phyloP scores from a whole-genome alignment of 2,329 filamentous ascomycete genomes.

The Alternaria alternata region DNA sequence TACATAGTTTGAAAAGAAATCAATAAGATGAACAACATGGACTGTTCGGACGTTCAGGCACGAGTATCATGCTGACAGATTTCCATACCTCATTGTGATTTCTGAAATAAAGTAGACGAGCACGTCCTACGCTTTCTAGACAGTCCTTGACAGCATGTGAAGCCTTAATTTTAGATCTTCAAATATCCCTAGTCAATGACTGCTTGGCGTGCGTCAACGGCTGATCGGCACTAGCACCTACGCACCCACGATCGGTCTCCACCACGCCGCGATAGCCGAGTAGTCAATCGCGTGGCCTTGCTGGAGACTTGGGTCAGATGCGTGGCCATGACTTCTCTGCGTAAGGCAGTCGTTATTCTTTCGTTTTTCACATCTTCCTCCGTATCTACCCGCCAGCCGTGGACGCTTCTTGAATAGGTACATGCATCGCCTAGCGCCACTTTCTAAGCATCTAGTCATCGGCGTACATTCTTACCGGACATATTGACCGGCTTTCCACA shows the following conservation, averaged over 20 bases:
- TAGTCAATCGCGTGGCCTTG: background rate
- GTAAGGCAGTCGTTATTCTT: background rate
- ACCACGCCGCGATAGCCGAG: slow-evolving; percentile 9
- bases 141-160: background rate
- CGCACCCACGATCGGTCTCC: slow-evolving; percentile 9
- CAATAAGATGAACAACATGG: background rate
- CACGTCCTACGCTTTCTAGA: background rate
- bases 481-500: background rate
- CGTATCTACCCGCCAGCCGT: background rate
- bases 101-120: background rate
- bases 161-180: background rate
- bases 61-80: background rate
- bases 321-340: background rate
- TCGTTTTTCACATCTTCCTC: background rate
- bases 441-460: slow-evolving; percentile 27
- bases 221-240: slow-evolving; percentile 23
- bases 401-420: slow-evolving; percentile 7
- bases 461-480: background rate
- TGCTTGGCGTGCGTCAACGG: slow-evolving; percentile 23
- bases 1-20: slow-evolving; percentile 12
- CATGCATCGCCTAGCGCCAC: slow-evolving; percentile 17
- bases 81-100: background rate
- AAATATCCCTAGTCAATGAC: slow-evolving; percentile 1
- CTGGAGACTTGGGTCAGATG: background rate
- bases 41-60: too few relatives aligned